A percentile compares a stretch with the other conserved stretches of the same genome.
These are phyloP conservation scores for Didymella sp. DNA, from an alignment of 2,329 filamentous ascomycete genomes.

Conservation along the genomic window DNA sequence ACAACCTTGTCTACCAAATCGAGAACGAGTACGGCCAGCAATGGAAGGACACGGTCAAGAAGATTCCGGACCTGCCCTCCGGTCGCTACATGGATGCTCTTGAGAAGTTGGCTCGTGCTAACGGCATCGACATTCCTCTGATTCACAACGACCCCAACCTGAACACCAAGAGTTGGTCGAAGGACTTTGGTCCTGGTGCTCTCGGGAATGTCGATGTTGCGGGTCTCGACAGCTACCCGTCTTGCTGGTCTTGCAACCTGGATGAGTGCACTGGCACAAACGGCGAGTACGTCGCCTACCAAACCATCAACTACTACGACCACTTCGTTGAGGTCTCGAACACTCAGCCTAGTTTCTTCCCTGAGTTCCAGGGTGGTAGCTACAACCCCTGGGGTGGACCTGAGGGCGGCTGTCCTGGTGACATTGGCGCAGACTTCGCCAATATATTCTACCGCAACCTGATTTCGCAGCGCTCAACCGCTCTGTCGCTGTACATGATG, in stretches of 20 bases:
- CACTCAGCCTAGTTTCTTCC: slow-evolving; percentile 62
- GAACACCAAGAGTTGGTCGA: slow-evolving; percentile 65
- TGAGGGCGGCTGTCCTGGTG: slow-evolving; percentile 60
- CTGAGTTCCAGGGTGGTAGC: slow-evolving; percentile 66
- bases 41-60: slow-evolving; percentile 47
- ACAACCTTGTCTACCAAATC: slow-evolving; percentile 63
- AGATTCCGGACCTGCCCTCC: slow-evolving; percentile 57
- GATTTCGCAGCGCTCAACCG: slow-evolving; percentile 65
- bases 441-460: slow-evolving; percentile 70
- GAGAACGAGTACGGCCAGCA: slow-evolving; percentile 63
- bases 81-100: slow-evolving; percentile 66
- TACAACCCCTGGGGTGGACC: slow-evolving; percentile 70
- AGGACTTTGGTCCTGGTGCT: slow-evolving; percentile 62
- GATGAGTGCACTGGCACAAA: slow-evolving; percentile 67
- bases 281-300: slow-evolving; percentile 62
- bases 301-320: slow-evolving; percentile 57
- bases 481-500: slow-evolving; percentile 69
- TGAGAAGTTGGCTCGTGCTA: slow-evolving; percentile 60
- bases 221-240: slow-evolving; percentile 61
- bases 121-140: slow-evolving; percentile 66
- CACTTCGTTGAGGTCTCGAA: slow-evolving; percentile 54
- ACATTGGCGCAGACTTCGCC: slow-evolving; percentile 66
- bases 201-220: slow-evolving; percentile 63
- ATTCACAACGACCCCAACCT: slow-evolving; percentile 68
- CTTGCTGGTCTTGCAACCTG: slow-evolving; percentile 69